These are phyloP conservation scores for Fusarium sp. DNA, from an alignment of 2,329 filamentous ascomycete species.

Conservation along the genomic window DNA sequence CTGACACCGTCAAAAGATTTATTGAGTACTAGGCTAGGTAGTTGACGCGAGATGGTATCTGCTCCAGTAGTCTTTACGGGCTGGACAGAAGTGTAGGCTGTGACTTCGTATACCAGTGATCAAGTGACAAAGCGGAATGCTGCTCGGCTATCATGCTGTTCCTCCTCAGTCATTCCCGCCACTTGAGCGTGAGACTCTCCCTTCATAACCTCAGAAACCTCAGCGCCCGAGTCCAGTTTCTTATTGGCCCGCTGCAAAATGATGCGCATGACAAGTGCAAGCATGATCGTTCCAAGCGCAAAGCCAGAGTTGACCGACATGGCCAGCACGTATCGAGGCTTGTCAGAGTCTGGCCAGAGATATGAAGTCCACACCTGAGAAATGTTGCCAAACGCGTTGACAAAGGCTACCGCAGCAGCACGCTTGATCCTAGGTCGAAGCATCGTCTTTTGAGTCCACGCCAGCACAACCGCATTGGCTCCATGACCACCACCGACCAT, in stretches of 20 bases:
- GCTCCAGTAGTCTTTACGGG: background rate
- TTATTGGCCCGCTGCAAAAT: constrained; percentile 22
- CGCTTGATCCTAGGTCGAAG: constrained; percentile 22
- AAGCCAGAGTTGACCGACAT: constrained; percentile 27
- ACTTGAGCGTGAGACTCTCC: constrained; percentile 22
- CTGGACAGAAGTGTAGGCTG: background rate
- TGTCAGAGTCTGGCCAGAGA: constrained; percentile 12
- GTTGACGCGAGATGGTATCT: background rate
- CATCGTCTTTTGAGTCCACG: constrained; percentile 26
- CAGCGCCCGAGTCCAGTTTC: constrained; percentile 19
- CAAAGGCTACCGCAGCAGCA: constrained; percentile 21
- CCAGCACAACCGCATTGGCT: constrained; percentile 24
- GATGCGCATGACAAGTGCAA: constrained; percentile 15
- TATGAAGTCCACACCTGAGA: constrained; percentile 28
- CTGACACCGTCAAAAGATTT: background rate
- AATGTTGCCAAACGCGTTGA: constrained; percentile 23
- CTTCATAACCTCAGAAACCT: constrained; percentile 24
- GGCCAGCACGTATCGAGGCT: constrained; percentile 19
- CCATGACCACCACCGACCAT: constrained; percentile 27
- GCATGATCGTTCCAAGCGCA: constrained; percentile 9
- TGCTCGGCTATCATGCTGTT: constrained; percentile 10
- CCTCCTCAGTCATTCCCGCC: constrained; percentile 12
- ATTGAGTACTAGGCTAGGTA: background rate
- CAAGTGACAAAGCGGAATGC: constrained; percentile 22
- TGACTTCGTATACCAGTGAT: background rate